Conservation (phyloP, 331 rosid genomes). For the Pyrus hybrid region DNA sequence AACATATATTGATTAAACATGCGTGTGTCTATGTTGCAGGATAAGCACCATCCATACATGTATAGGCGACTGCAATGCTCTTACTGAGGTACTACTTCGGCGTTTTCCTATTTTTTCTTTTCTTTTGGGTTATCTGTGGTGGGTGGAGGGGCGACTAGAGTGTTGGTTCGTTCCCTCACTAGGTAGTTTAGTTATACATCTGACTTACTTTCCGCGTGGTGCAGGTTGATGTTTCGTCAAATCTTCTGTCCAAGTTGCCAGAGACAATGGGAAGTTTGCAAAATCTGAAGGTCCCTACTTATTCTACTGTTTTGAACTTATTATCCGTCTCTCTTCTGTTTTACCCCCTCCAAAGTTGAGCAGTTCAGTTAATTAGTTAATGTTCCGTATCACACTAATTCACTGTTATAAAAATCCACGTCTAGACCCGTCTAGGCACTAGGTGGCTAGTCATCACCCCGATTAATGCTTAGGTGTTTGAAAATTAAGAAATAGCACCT, state of each 20-base stretch:
- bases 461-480: too few relatives aligned
- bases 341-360: background rate
- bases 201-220: slow-evolving; percentile 4
- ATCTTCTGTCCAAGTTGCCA: slow-evolving; percentile 68
- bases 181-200: background rate
- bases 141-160: background rate
- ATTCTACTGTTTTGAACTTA: background rate
- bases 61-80: slow-evolving; percentile 66
- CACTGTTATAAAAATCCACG: too few relatives aligned
- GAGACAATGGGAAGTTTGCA: slow-evolving; percentile 54
- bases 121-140: background rate
- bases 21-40: slow-evolving; percentile 35
- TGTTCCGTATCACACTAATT: too few relatives aligned
- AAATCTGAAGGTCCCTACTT: slow-evolving; percentile 55
- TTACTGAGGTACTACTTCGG: slow-evolving; percentile 52
- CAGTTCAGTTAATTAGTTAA: background rate
- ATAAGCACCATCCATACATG: slow-evolving; percentile 38
- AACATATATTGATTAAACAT: background rate
- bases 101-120: background rate
- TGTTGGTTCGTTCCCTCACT: background rate
- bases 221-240: slow-evolving; percentile 81
- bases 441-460: too few relatives aligned
- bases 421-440: too few relatives aligned
- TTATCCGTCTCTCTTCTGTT: background rate
- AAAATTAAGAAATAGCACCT: too few relatives aligned